Evolutionary conservation across 495 filamentous ascomycete genomes (phyloP).

Genomic region (Xanthoparmelia taractica): DNA sequence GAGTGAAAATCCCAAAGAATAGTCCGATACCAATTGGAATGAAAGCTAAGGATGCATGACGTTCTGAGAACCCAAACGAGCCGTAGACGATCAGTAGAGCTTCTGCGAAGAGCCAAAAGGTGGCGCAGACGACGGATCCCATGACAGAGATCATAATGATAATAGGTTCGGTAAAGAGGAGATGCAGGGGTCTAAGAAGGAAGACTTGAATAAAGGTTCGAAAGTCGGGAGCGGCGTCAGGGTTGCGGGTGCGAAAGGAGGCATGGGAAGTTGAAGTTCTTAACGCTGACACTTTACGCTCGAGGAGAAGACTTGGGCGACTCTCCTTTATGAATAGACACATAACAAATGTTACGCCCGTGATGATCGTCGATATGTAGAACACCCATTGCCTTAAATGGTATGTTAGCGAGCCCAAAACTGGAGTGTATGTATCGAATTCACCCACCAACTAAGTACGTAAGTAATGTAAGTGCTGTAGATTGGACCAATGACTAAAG

Average conservation of each 20-base stretch:
- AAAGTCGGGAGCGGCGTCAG: conserved; percentile 37
- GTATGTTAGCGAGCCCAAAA: too few species aligned
- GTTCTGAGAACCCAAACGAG: conserved; percentile 34
- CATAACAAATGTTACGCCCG: neutral
- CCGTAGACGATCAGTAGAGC: conserved; percentile 40
- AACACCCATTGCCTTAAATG: neutral
- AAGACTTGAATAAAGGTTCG: conserved; percentile 35
- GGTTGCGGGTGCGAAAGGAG: conserved; percentile 31
- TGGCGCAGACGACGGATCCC: conserved; percentile 39
- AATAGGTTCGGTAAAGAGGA: conserved; percentile 46
- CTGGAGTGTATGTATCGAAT: too few species aligned
- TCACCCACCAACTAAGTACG: conserved; percentile 32
- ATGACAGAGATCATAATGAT: conserved; percentile 41
- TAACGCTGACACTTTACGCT: conserved; percentile 30
- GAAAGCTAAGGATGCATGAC: conserved; percentile 39
- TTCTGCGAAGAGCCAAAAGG: conserved; percentile 52
- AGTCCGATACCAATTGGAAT: conserved; percentile 41
- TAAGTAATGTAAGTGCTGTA: conserved; percentile 11
- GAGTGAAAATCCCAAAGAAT: conserved; percentile 35
- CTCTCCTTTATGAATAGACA: conserved; percentile 36
- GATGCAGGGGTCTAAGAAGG: conserved; percentile 37
- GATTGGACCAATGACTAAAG: conserved; percentile 37
- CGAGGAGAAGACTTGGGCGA: conserved; percentile 38
- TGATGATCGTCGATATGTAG: neutral
- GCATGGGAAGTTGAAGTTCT: conserved; percentile 26